Evolutionary conservation across 202 grass and related monocot species (phyloP), one percentile per base, ranked within the genome.

Genomic region (Setaria viridis): DNA sequence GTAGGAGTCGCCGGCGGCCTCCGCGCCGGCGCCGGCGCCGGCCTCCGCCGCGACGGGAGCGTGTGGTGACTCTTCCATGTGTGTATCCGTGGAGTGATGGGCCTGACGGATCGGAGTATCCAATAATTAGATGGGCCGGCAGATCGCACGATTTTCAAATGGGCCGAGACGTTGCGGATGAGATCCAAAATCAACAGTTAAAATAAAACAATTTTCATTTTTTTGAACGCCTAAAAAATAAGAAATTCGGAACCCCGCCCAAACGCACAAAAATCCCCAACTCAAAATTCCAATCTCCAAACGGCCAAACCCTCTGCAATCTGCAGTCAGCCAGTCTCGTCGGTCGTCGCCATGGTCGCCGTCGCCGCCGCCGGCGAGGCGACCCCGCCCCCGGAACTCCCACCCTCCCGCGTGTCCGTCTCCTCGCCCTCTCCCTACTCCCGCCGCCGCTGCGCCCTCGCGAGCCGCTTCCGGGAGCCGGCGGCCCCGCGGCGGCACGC

Each of bases 391-490:
- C 60, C 54, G 10, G 59, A 71, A 0, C 58, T 19, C 0, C 85
- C 88, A 1, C 95, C 91, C 6, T 82, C 81, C 49, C 95, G 91
- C 11, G 86, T 98, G 19, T 87, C 75, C 42, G 32, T 96, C 0
- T 47, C 84, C 0, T 87, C 85, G 1, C 67, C 81, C 0, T 84
- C 80, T 0, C 84, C 53, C 2, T 67, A 81, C 35, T 70, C 89
- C n/a, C 73, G 81, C 11, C 85, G 39, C 62, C 55, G 74, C 11
- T 86, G 80, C 67, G 77, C 91, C 43, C 90, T 99, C 4, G 77
- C 88, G 4, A 91, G 85, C 76, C 21, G 87, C 11, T 91, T 94
- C 84, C 62, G 74, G 56, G 80, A 91, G 42, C 97, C 86, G 33
- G 73, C 86, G 50, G 54, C 68, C 32, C 93, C 86, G 39, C 71